phyloP scores from a whole-genome alignment of 305 asterid species.

The Fraxinus sp. region DNA sequence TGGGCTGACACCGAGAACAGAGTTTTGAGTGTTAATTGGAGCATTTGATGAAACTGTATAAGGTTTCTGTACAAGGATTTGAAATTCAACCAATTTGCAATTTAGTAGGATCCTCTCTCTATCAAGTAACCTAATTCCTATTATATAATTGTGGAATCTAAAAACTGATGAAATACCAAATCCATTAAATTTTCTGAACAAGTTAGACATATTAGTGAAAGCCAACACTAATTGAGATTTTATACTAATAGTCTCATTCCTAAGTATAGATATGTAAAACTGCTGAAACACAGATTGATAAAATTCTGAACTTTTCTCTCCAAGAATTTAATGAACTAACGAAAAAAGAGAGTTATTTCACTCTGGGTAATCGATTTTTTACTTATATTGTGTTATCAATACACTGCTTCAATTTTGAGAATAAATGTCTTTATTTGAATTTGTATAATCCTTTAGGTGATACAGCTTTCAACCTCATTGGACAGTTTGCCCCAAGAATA shows the following conservation, averaged over 20 bases:
- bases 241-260: not conserved
- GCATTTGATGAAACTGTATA: conserved; percentile 38
- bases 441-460: not conserved
- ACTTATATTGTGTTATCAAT: not conserved
- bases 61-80: conserved; percentile 59
- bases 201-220: not conserved
- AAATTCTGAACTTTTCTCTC: not conserved
- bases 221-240: not conserved
- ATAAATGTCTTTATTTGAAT: not conserved
- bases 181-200: not conserved
- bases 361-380: not conserved
- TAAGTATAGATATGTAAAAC: conserved; percentile 3
- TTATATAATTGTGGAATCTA: conserved; percentile 6
- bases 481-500: not conserved
- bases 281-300: not conserved
- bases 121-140: conserved; percentile 19
- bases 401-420: not conserved
- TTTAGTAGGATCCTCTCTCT: conserved; percentile 63
- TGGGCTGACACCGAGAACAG: conserved; percentile 30
- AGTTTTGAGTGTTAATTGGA: conserved; percentile 39
- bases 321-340: too few relatives aligned
- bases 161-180: not conserved
- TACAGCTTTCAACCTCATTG: not conserved
- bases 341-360: not conserved
- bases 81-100: conserved; percentile 62